These are phyloP conservation scores for Elymus sibiricus DNA, from an alignment of 176 grass and related monocot species.

Conservation along the genomic window DNA sequence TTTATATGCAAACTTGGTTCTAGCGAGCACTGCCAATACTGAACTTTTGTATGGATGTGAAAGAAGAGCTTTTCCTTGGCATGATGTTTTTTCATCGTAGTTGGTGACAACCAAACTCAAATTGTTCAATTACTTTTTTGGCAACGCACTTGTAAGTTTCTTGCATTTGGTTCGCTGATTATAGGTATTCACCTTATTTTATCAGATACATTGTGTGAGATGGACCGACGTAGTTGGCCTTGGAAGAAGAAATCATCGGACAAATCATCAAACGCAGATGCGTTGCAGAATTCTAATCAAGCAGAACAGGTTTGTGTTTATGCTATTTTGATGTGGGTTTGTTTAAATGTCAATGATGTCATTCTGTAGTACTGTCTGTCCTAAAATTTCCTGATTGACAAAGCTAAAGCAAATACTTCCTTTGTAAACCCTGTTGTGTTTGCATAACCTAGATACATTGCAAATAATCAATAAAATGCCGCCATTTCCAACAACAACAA, in stretches of 20 bases:
- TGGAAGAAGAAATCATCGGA: conserved; percentile 99
- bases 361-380: not conserved
- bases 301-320: conserved; percentile 55
- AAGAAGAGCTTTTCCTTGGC: not conserved
- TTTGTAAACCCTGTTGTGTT: not conserved
- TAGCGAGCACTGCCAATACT: not conserved
- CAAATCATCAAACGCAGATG: conserved; percentile 56
- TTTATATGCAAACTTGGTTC: not conserved
- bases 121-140: not conserved
- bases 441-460: not conserved
- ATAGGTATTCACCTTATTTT: conserved; percentile 1
- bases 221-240: conserved; percentile 97
- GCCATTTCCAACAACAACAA: not conserved
- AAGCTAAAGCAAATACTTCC: not conserved
- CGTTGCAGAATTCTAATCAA: conserved; percentile 48
- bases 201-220: conserved; percentile 37
- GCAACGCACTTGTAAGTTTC: not conserved
- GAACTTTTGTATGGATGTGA: not conserved
- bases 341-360: conserved; percentile 1
- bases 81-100: not conserved
- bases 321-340: conserved; percentile 1
- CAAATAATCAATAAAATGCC: not conserved
- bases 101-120: not conserved
- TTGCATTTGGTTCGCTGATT: conserved; percentile 3
- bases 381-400: not conserved